These are phyloP conservation scores for Mycothermus thermophilus DNA, from an alignment of 495 filamentous ascomycete genomes.

Conservation along the genomic window DNA sequence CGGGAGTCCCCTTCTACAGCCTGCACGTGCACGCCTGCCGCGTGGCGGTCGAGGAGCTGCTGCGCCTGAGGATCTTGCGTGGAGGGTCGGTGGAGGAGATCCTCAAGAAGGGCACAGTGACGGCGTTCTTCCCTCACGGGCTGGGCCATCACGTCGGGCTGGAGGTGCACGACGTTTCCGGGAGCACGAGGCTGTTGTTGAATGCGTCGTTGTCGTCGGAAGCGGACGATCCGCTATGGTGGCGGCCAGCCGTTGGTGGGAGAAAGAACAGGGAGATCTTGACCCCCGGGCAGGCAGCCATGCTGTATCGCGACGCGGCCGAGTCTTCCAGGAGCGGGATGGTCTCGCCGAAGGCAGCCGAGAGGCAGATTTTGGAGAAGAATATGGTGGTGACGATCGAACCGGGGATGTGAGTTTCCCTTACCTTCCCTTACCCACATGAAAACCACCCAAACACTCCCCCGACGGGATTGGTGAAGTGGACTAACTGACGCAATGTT, in stretches of 20 bases:
- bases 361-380: constrained; percentile 37
- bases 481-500: too few species aligned
- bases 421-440: neutral
- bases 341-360: neutral
- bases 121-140: constrained; percentile 85
- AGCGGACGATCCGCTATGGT: too few species aligned
- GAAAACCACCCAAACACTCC: too few species aligned
- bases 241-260: too few species aligned
- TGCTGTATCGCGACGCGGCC: too few species aligned
- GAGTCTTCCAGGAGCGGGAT: too few species aligned
- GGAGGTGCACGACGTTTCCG: constrained; percentile 72
- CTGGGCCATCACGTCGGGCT: constrained; percentile 81
- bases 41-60: constrained; percentile 56
- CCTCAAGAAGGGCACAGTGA: constrained; percentile 48
- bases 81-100: constrained; percentile 50
- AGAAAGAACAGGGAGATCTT: too few species aligned
- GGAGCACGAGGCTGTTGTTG: constrained; percentile 13
- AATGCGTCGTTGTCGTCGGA: neutral
- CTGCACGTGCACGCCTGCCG: constrained; percentile 57
- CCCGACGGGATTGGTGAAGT: too few species aligned
- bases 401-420: constrained; percentile 52
- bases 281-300: too few species aligned
- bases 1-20: constrained; percentile 51
- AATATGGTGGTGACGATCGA: constrained; percentile 79
- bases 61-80: constrained; percentile 51